Percentiles rank a stretch among this genome's conserved stretches.
Evolutionary conservation across 192 early-diverging fungal species (phyloP).

Genomic region (Backusella psychrophila): DNA sequence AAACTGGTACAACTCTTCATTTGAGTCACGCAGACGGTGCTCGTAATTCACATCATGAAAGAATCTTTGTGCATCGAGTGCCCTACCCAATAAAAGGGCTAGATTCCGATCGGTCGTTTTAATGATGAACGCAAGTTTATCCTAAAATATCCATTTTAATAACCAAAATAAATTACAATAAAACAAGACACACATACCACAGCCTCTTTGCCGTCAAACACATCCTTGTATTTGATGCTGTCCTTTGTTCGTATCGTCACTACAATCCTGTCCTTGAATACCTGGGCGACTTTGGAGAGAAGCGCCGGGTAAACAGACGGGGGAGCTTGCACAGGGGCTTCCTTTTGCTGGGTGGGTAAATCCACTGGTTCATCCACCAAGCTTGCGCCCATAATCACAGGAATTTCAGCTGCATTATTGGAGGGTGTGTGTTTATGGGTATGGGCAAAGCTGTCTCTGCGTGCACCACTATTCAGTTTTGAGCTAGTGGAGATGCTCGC

Average conservation of each 20-base stretch:
- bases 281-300: conserved; percentile 65
- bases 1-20: conserved; percentile 83
- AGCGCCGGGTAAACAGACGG: conserved; percentile 70
- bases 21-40: conserved; percentile 82
- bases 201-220: conserved; percentile 85
- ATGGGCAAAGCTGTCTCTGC: conserved; percentile 23
- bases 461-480: not conserved
- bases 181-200: conserved; percentile 59
- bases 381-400: not conserved
- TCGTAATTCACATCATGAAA: conserved; percentile 91
- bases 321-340: conserved; percentile 2
- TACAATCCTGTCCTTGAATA: conserved; percentile 58
- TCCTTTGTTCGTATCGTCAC: conserved; percentile 68
- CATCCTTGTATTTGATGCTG: conserved; percentile 76
- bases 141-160: conserved; percentile 39
- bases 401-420: not conserved
- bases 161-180: not conserved
- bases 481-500: not conserved
- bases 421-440: conserved; percentile 11
- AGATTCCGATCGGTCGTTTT: conserved; percentile 85
- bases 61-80: conserved; percentile 85
- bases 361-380: not conserved
- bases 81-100: conserved; percentile 82
- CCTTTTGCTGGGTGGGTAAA: not conserved
- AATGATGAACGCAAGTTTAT: conserved; percentile 77